Evolutionary conservation across 2,329 filamentous ascomycete genomes (phyloP).

Genomic region (Orbilia brochopaga): DNA sequence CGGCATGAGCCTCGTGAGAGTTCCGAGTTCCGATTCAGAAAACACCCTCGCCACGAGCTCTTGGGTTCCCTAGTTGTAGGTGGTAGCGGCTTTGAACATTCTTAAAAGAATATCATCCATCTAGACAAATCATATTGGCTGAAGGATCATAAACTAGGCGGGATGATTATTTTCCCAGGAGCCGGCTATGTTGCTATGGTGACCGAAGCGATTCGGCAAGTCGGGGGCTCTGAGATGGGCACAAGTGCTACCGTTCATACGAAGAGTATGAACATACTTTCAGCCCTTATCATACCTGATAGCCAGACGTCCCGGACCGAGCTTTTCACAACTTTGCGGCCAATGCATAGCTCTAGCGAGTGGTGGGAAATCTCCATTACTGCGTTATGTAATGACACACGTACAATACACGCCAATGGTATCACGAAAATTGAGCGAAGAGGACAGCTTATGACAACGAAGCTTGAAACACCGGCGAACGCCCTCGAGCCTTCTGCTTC

Average conservation of each 20-base stretch:
- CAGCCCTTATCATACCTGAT: constrained; percentile 56
- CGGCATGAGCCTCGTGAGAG: constrained; percentile 27
- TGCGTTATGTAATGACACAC: constrained; percentile 22
- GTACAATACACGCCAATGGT: constrained; percentile 11
- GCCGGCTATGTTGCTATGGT: constrained; percentile 61
- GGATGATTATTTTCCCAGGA: constrained; percentile 59
- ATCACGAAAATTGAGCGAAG: constrained; percentile 48
- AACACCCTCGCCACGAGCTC: constrained; percentile 28
- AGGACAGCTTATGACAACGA: constrained; percentile 57
- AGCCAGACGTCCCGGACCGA: neutral
- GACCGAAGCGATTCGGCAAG: constrained; percentile 57
- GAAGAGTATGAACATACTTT: constrained; percentile 55
- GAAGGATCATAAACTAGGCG: constrained; percentile 59
- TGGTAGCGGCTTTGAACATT: constrained; percentile 55
- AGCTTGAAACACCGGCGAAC: constrained; percentile 41
- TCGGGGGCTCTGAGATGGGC: no score
- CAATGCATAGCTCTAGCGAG: constrained; percentile 6
- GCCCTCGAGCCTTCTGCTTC: constrained; percentile 1
- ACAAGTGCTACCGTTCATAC: constrained; percentile 37
- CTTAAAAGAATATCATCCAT: constrained; percentile 60
- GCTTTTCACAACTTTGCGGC: constrained; percentile 22
- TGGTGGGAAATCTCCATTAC: constrained; percentile 35
- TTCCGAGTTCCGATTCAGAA: constrained; percentile 25
- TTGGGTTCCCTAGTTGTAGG: constrained; percentile 20
- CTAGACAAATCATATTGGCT: constrained; percentile 61